Evolutionary conservation across 331 rosid genomes (phyloP).

Genomic region (Phaseolus coccineus): DNA sequence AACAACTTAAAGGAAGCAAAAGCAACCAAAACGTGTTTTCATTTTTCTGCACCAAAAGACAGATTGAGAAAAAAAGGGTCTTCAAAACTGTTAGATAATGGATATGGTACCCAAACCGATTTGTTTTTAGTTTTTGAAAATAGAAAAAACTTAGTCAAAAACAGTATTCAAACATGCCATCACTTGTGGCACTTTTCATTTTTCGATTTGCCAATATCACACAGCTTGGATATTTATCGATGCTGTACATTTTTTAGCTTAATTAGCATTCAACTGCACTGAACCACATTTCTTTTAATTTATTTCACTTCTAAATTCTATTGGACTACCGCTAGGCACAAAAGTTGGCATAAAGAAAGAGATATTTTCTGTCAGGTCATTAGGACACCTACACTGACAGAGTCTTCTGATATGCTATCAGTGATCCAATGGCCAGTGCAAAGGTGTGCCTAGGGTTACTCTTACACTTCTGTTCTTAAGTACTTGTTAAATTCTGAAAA

Average conservation of each 20-base stretch:
- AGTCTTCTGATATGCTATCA: background rate
- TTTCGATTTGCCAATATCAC: constrained; percentile 23
- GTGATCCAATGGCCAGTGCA: constrained; percentile 14
- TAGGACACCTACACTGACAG: background rate
- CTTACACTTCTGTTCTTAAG: background rate
- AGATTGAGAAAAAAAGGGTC: background rate
- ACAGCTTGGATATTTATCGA: background rate
- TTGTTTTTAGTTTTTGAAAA: background rate
- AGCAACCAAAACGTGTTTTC: background rate
- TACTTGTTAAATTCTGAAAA: background rate
- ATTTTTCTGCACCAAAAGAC: background rate
- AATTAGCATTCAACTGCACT: constrained; percentile 33
- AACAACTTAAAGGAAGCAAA: background rate
- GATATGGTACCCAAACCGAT: background rate
- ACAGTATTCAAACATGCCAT: background rate
- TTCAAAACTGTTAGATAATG: background rate
- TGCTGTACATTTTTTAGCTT: constrained; percentile 27
- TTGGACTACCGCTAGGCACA: background rate
- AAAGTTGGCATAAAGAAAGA: constrained; percentile 25
- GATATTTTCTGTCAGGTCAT: constrained; percentile 9
- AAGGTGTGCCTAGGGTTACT: background rate
- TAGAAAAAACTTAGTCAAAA: background rate
- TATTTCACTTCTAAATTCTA: background rate
- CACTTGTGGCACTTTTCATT: background rate
- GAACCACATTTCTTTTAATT: background rate